Percentiles rank a stretch among this genome's conserved stretches.
These are phyloP conservation scores for Raphidocelis subcapitata DNA, from an alignment of 139 green algal genomes.

Conservation along the genomic window DNA sequence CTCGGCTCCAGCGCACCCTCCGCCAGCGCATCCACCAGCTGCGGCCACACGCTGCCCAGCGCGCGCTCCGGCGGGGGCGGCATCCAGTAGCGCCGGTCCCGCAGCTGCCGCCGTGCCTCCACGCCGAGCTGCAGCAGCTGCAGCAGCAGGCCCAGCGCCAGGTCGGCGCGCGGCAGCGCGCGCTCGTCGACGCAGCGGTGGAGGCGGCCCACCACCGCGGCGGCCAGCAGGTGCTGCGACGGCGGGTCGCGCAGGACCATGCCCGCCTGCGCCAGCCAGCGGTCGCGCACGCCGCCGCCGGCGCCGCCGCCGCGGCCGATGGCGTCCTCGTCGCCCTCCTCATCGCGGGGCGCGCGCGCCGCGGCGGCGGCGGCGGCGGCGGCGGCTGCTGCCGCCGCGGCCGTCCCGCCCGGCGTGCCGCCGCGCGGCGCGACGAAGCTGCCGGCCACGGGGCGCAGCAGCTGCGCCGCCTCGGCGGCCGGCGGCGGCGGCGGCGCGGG, in stretches of 20 bases:
- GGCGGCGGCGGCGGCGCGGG: too few species aligned
- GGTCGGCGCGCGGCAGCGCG: constrained; percentile 50
- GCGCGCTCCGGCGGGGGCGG: constrained; percentile 6
- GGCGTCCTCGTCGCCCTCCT: neutral
- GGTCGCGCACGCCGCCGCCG: neutral
- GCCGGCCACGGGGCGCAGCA: too few species aligned
- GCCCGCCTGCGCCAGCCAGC: constrained; percentile 64
- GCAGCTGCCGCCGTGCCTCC: constrained; percentile 35
- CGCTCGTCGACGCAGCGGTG: constrained; percentile 45
- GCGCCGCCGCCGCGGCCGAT: neutral
- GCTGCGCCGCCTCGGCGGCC: too few species aligned
- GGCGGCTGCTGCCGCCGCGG: too few species aligned
- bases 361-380: too few species aligned
- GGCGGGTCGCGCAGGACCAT: constrained; percentile 76
- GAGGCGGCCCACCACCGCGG: constrained; percentile 42
- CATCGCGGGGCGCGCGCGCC: neutral
- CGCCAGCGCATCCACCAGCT: constrained; percentile 16
- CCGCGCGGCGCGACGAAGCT: too few species aligned
- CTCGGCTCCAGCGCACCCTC: constrained; percentile 12
- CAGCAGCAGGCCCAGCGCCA: constrained; percentile 57
- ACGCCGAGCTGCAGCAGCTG: constrained; percentile 64
- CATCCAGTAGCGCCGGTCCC: constrained; percentile 34
- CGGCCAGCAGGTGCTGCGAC: constrained; percentile 66
- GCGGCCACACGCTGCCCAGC: constrained; percentile 20
- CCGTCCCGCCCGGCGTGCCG: too few species aligned